Percentiles rank a stretch among this genome's conserved stretches.
phyloP scores from a whole-genome alignment of 2,329 filamentous ascomycete genomes.

The Diplodia scrobiculata region DNA sequence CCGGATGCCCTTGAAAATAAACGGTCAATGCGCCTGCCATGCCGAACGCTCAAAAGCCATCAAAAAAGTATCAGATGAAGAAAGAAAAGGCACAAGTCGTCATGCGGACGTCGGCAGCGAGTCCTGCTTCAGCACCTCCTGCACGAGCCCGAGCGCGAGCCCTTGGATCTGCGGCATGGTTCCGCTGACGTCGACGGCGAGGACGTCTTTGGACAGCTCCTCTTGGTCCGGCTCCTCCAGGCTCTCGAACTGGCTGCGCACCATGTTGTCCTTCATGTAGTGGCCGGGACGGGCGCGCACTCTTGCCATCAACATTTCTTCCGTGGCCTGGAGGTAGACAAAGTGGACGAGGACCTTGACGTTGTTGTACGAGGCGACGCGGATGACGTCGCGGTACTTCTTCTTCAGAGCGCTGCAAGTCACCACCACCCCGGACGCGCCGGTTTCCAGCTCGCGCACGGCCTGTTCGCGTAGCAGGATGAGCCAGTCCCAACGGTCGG shows the following conservation, averaged over 20 bases:
- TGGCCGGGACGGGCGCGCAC: constrained; percentile 76
- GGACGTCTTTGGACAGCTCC: constrained; percentile 58
- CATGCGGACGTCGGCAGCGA: constrained; percentile 8
- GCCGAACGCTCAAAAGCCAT: constrained; percentile 16
- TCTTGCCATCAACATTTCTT: constrained; percentile 72
- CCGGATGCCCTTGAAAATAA: constrained; percentile 10
- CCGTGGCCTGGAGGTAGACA: constrained; percentile 80
- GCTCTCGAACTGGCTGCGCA: constrained; percentile 83
- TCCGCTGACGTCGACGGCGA: constrained; percentile 52
- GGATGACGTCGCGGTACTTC: constrained; percentile 81
- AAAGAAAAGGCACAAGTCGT: not conserved
- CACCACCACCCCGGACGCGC: constrained; percentile 71
- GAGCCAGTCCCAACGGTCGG: constrained; percentile 97
- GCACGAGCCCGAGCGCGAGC: constrained; percentile 46
- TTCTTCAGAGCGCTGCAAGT: constrained; percentile 96
- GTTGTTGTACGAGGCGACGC: constrained; percentile 52
- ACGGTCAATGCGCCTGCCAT: constrained; percentile 16
- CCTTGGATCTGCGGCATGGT: constrained; percentile 45
- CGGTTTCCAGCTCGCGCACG: constrained; percentile 41
- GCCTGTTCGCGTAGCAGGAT: constrained; percentile 53
- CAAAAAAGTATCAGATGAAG: not conserved
- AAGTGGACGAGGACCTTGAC: constrained; percentile 69
- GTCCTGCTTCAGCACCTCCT: constrained; percentile 39
- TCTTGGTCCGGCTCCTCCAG: constrained; percentile 78
- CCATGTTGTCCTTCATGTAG: constrained; percentile 96